Percentiles rank a stretch among this genome's conserved stretches.
phyloP scores from a whole-genome alignment of 2,329 filamentous ascomycete species.

The Colletotrichum magnum region DNA sequence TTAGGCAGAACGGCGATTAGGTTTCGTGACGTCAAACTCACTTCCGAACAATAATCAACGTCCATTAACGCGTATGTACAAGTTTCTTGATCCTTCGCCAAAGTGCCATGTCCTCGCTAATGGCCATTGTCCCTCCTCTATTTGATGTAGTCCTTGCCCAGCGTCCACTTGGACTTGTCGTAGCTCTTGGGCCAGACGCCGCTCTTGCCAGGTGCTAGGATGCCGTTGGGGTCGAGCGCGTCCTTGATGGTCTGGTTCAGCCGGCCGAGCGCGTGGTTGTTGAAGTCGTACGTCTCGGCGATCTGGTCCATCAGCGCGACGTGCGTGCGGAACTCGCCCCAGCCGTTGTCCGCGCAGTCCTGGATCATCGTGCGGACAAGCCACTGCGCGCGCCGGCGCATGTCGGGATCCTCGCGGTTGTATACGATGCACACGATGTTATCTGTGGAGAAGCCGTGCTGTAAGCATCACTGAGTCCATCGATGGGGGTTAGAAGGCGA shows the following conservation, averaged over 20 bases:
- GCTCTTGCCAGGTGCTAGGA: conserved; percentile 53
- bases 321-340: conserved; percentile 63
- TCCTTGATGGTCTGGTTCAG: conserved; percentile 62
- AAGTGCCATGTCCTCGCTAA: no score
- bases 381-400: conserved; percentile 50
- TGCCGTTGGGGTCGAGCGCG: conserved; percentile 57
- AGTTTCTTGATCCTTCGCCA: no score
- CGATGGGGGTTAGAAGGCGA: neutral
- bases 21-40: no score
- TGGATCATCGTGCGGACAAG: conserved; percentile 54
- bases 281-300: conserved; percentile 61
- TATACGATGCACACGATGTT: conserved; percentile 69
- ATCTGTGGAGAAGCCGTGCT: no score
- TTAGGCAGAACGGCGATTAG: no score
- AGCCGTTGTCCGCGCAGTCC: conserved; percentile 57
- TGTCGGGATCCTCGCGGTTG: conserved; percentile 57
- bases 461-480: no score
- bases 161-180: conserved; percentile 31
- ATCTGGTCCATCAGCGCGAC: conserved; percentile 63
- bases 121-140: neutral
- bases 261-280: conserved; percentile 56
- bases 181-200: conserved; percentile 52
- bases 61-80: neutral
- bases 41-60: neutral
- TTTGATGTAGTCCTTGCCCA: conserved; percentile 32